A percentile compares a stretch with the other conserved stretches of the same genome.
Conservation (phyloP, 768 basidiomycete species). For the Suillus spraguei region DNA sequence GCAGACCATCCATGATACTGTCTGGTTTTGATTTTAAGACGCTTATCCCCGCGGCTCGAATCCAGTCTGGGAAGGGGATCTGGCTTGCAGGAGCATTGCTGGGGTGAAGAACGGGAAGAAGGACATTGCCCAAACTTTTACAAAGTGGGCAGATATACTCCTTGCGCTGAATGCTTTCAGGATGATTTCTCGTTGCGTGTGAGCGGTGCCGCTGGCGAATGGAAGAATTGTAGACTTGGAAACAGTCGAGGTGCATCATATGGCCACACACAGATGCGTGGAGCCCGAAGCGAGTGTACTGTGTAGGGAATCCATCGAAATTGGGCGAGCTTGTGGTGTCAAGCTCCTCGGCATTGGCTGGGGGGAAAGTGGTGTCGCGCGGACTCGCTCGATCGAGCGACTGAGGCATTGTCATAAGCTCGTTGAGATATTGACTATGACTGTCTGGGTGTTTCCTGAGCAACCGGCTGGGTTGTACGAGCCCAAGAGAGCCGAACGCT, state of each 20-base stretch:
- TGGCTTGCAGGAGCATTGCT: slow-evolving; percentile 46
- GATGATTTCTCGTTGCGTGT: slow-evolving; percentile 91
- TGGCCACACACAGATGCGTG: slow-evolving; percentile 91
- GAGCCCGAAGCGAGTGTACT: slow-evolving; percentile 81
- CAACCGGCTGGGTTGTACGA: slow-evolving; percentile 86
- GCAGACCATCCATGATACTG: slow-evolving; percentile 66
- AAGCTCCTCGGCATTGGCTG: slow-evolving; percentile 27
- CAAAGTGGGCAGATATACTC: slow-evolving; percentile 98
- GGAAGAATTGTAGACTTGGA: slow-evolving; percentile 85
- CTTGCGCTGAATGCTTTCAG: slow-evolving; percentile 89
- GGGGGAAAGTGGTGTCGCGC: slow-evolving; percentile 38
- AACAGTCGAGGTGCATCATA: slow-evolving; percentile 96
- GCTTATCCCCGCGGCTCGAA: slow-evolving; percentile 85
- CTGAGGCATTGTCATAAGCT: slow-evolving; percentile 61
- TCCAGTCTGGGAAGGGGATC: slow-evolving; percentile 84
- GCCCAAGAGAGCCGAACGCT: slow-evolving; percentile 83
- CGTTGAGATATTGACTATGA: slow-evolving; percentile 63
- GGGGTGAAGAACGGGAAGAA: slow-evolving; percentile 76
- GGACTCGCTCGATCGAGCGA: slow-evolving; percentile 62
- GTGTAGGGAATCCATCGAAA: slow-evolving; percentile 74
- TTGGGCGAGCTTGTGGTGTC: slow-evolving; percentile 50
- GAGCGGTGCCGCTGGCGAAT: slow-evolving; percentile 85
- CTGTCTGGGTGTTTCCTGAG: slow-evolving; percentile 78
- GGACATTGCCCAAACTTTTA: slow-evolving; percentile 93
- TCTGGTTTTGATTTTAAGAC: slow-evolving; percentile 86